Percentiles rank a stretch among this genome's conserved stretches.
phyloP scores from a whole-genome alignment of 345 rosid species.

The Raphanus sativus region DNA sequence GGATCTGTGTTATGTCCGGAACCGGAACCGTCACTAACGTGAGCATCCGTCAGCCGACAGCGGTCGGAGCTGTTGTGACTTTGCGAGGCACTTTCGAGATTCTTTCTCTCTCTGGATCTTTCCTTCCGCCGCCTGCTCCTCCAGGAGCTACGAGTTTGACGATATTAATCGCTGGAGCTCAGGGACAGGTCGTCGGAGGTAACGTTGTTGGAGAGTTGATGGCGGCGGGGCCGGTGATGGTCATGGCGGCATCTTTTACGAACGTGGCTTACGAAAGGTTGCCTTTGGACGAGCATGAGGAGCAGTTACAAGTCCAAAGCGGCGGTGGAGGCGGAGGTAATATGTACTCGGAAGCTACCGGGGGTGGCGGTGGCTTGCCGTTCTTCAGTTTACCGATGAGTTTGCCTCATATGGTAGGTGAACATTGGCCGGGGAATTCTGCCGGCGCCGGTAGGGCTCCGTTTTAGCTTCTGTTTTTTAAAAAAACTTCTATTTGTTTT shows the following conservation, averaged over 20 bases:
- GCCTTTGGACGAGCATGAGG: slow-evolving; percentile 89
- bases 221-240: slow-evolving; percentile 92
- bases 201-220: slow-evolving; percentile 89
- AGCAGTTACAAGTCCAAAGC: slow-evolving; percentile 58
- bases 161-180: slow-evolving; percentile 78
- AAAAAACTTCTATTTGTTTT: not conserved
- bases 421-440: slow-evolving; percentile 75
- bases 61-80: slow-evolving; percentile 71
- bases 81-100: slow-evolving; percentile 94
- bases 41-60: slow-evolving; percentile 83
- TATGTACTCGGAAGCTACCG: slow-evolving; percentile 34
- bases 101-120: slow-evolving; percentile 83
- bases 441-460: slow-evolving; percentile 60
- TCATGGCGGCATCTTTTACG: slow-evolving; percentile 86
- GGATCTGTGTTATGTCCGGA: slow-evolving; percentile 83
- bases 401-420: slow-evolving; percentile 80
- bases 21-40: slow-evolving; percentile 92
- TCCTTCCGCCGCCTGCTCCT: slow-evolving; percentile 95
- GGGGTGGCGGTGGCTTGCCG: slow-evolving; percentile 56
- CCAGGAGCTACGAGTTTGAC: slow-evolving; percentile 93
- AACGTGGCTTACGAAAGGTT: slow-evolving; percentile 93
- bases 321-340: slow-evolving; percentile 41
- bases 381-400: slow-evolving; percentile 78
- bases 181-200: slow-evolving; percentile 95
- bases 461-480: slow-evolving; percentile 41